Evolutionary conservation across 805 yeast species (phyloP), one percentile per base, ranked within the genome.

Genomic region (Ogataea chonburiensis): DNA sequence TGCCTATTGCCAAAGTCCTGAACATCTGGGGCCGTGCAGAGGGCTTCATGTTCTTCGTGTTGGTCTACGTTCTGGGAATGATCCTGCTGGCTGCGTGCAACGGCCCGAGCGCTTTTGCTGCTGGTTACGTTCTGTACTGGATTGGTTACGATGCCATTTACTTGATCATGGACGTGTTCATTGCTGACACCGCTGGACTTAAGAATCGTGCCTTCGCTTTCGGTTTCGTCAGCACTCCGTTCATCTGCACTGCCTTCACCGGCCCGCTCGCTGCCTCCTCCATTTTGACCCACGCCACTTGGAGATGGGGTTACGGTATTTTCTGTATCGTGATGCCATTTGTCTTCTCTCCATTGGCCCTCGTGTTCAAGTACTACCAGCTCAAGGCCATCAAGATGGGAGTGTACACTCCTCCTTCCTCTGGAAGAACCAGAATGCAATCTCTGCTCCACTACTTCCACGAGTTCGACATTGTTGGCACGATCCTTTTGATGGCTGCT

Each of bases 221-320:
- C 34, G 65, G 55, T 5, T 55, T 52, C 31, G 43, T 58, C 16
- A 34, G 43, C 19, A 44, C 61, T 26, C 63, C 64, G 8, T 55
- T 50, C 44, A 59, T 63, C 31, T 50, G 56, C 29, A 53, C 67
- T n/a, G 55, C 61, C 4, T 62, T 52, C 46, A 47, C 56, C 11
- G 67, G 63, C 15, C 49, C 63, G 15, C 33, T 45, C 17, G 55
- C 55, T 21, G 56, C 60, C 17, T 39, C 56, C 11, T 56, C 67
- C 7, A 57, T 71, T 46, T 65, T 70, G 23, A 63, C 61, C 37
- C 55, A 58, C 29, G 64, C 69, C 29, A 66, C 65, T 27, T 75
- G 80, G 80, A 63, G 76, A 53, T 68, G 73, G 72, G 79, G 76
- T 17, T 71, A 66, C 46, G 75, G 75, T 33, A 62, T 70, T 55